Percentiles rank a stretch among this genome's conserved stretches.
Conservation (phyloP, 768 basidiomycete species). For the Gymnopilus dilepis region DNA sequence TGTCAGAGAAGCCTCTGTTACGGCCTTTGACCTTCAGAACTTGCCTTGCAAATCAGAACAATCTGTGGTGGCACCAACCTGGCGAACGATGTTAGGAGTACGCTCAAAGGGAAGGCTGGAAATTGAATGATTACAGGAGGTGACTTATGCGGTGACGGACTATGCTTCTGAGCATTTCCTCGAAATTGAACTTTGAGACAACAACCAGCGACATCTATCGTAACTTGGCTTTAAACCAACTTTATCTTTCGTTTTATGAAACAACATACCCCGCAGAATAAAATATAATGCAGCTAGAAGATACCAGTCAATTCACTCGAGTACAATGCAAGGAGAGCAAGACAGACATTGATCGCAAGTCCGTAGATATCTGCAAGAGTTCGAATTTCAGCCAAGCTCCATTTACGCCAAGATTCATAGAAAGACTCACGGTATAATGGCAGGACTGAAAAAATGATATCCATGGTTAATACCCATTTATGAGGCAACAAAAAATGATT, state of each 20-base stretch:
- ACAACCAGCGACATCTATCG: conserved; percentile 63
- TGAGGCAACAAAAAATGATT: neutral
- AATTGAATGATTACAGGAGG: conserved; percentile 41
- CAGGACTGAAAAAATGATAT: conserved; percentile 44
- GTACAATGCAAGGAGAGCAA: neutral
- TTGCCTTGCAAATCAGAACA: conserved; percentile 61
- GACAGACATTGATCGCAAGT: conserved; percentile 58
- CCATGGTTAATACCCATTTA: neutral
- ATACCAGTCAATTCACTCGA: neutral
- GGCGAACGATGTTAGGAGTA: neutral
- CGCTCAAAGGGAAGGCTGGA: neutral
- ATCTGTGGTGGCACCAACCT: conserved; percentile 65
- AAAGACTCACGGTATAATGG: conserved; percentile 62
- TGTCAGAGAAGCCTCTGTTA: too few relatives aligned
- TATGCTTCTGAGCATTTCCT: conserved; percentile 66
- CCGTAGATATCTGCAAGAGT: conserved; percentile 62
- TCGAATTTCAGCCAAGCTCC: neutral
- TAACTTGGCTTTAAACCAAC: neutral
- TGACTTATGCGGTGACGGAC: conserved; percentile 60
- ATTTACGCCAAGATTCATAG: neutral
- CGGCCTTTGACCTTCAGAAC: neutral
- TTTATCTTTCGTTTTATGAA: neutral
- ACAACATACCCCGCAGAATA: conserved; percentile 57
- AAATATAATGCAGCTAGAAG: conserved; percentile 55
- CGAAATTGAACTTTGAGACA: conserved; percentile 66